Percentiles rank a stretch among this genome's conserved stretches.
phyloP scores from a whole-genome alignment of 129 eudicot species.

The Calendula officinalis region DNA sequence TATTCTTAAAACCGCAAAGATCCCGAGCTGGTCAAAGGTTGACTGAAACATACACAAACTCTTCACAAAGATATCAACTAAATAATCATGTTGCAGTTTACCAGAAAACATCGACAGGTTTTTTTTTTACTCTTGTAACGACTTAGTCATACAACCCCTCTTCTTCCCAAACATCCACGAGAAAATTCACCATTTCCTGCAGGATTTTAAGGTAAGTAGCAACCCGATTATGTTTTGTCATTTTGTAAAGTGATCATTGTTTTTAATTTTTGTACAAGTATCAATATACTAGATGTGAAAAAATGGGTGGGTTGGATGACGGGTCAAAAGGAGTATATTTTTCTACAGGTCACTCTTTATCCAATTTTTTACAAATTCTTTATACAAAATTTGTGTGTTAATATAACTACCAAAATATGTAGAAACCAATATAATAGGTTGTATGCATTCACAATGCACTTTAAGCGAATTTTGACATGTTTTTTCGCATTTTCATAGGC shows the following conservation, averaged over 20 bases:
- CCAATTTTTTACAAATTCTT: too few relatives aligned
- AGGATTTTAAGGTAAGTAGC: neutral
- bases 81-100: conserved; percentile 27
- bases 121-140: neutral
- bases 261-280: too few relatives aligned
- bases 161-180: conserved; percentile 87
- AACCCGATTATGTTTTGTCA: too few relatives aligned
- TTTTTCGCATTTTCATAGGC: neutral
- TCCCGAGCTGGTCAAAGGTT: too few relatives aligned
- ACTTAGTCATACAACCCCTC: conserved; percentile 80
- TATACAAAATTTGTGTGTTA: too few relatives aligned
- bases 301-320: neutral
- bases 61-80: conserved; percentile 8
- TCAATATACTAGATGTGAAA: neutral
- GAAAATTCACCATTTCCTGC: conserved; percentile 93
- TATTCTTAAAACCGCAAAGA: too few relatives aligned
- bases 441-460: too few relatives aligned
- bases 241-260: too few relatives aligned
- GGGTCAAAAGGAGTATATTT: neutral
- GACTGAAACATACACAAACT: conserved; percentile 6
- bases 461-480: neutral
- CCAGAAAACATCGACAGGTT: conserved; percentile 12
- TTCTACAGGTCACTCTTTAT: too few relatives aligned
- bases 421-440: too few relatives aligned
- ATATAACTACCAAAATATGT: too few relatives aligned